Evolutionary conservation across 2,329 filamentous ascomycete species (phyloP), one percentile per base, ranked within the genome.

Genomic region (Sporothrix sp.): DNA sequence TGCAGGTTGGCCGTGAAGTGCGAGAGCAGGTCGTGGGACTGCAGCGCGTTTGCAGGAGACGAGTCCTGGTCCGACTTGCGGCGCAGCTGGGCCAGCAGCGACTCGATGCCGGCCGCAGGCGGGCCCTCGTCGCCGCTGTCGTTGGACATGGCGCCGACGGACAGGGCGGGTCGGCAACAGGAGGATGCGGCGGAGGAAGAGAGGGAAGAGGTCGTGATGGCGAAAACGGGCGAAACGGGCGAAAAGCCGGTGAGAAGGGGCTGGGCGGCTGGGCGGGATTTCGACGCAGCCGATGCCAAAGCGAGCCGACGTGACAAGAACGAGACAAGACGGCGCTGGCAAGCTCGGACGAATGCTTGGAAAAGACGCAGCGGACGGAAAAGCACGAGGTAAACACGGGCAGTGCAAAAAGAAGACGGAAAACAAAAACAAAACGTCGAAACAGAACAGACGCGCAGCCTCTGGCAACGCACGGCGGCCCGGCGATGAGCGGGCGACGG

Each of bases 81-180:
- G 40, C 64, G 65, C 2, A 68, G 62, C 59, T 67, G 70, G 54
- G 66, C 68, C 45, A 71, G 64, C 50, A 73, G 67, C 13, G 68
- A 64, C 53, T 71, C 64, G 45, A 71, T 59, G 46, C 64, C 63
- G 37, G 59, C 57, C 53, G 63, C 62, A 32, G 58, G 52, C 53
- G 68, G 47, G 30, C 32, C 36, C 28, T 45, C 48, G 23, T 54
- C 51, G 23, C 39, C 50, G 30, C 37, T 48, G 16, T 54, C 52
- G 14, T 40, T 36, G 39, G 57, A 56, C 57, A 58, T 58, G 27
- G 18, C 14, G 39, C 42, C 20, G 27, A 21, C 30, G 30, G 28
- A 25, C 23, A n/a, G n/a, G n/a, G n/a, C n/a, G n/a, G n/a, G n/a
- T n/a, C n/a, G n/a, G n/a, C n/a, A n/a, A n/a, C n/a, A n/a, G n/a